These are phyloP conservation scores for Nasturtium officinale DNA, from an alignment of 345 rosid genomes.

Conservation along the genomic window DNA sequence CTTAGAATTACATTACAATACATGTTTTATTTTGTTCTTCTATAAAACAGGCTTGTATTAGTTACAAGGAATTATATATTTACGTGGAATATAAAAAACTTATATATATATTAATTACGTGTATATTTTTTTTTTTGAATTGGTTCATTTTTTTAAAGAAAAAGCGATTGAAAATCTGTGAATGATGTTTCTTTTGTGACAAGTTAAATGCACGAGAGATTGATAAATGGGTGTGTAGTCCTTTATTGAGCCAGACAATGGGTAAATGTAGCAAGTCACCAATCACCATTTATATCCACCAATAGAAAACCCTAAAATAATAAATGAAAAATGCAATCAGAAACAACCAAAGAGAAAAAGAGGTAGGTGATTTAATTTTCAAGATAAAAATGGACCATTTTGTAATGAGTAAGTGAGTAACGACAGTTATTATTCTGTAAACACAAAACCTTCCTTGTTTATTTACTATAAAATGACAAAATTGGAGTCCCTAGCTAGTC, in stretches of 20 bases:
- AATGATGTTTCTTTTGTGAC: constrained; percentile 39
- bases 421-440: constrained; percentile 12
- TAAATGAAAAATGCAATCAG: constrained; percentile 22
- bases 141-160: constrained; percentile 15
- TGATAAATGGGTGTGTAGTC: constrained; percentile 12
- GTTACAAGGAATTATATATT: background rate
- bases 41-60: background rate
- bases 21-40: background rate
- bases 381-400: constrained; percentile 24
- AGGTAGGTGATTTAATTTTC: constrained; percentile 29
- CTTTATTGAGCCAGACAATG: constrained; percentile 43
- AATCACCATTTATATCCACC: constrained; percentile 31
- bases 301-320: background rate
- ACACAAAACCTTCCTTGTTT: background rate
- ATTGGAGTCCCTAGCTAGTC: background rate
- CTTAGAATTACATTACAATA: constrained; percentile 14
- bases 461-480: background rate
- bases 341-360: constrained; percentile 19
- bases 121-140: constrained; percentile 6
- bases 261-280: constrained; percentile 34
- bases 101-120: background rate
- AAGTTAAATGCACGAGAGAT: constrained; percentile 41
- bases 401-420: background rate
- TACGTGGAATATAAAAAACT: too few relatives aligned
- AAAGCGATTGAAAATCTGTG: constrained; percentile 18